Evolutionary conservation across 108 stramenopile species (phyloP).

Genomic region (Conticribra weissflogii): DNA sequence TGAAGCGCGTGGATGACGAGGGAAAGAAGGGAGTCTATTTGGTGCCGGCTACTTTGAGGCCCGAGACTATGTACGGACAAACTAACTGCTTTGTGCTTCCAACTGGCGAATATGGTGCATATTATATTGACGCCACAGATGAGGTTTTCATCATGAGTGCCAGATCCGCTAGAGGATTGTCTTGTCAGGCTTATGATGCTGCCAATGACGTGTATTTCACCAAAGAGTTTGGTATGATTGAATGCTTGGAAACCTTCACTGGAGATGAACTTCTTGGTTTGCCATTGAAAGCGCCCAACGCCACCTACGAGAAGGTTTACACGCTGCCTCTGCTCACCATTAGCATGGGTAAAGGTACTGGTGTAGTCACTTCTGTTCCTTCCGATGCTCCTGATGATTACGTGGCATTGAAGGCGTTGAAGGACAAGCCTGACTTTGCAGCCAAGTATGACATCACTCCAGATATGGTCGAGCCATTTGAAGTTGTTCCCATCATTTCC

Average conservation of each 20-base stretch:
- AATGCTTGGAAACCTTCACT: constrained; percentile 78
- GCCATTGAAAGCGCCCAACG: constrained; percentile 92
- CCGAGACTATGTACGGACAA: constrained; percentile 99
- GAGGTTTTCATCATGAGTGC: constrained; percentile 93
- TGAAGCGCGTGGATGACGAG: constrained; percentile 53
- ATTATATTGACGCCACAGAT: constrained; percentile 84
- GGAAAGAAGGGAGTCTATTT: constrained; percentile 77
- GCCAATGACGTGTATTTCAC: constrained; percentile 70
- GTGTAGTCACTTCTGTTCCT: constrained; percentile 98
- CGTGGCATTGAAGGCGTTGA: constrained; percentile 90
- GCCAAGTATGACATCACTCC: constrained; percentile 95
- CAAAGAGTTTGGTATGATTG: constrained; percentile 85
- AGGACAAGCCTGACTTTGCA: constrained; percentile 94
- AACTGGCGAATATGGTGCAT: constrained; percentile 96
- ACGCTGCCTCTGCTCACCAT: constrained; percentile 96
- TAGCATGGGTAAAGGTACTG: constrained; percentile 98
- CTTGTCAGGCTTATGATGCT: constrained; percentile 84
- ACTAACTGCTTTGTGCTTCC: constrained; percentile 99
- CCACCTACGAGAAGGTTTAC: constrained; percentile 94
- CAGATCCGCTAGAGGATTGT: constrained; percentile 89
- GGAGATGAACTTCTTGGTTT: constrained; percentile 95
- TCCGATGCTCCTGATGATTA: constrained; percentile 99
- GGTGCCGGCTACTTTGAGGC: constrained; percentile 97
- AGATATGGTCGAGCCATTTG: constrained; percentile 91
- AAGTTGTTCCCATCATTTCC: constrained; percentile 98